These are phyloP conservation scores for Fraxinus anomala DNA, from an alignment of 257 asterid species.

Conservation along the genomic window DNA sequence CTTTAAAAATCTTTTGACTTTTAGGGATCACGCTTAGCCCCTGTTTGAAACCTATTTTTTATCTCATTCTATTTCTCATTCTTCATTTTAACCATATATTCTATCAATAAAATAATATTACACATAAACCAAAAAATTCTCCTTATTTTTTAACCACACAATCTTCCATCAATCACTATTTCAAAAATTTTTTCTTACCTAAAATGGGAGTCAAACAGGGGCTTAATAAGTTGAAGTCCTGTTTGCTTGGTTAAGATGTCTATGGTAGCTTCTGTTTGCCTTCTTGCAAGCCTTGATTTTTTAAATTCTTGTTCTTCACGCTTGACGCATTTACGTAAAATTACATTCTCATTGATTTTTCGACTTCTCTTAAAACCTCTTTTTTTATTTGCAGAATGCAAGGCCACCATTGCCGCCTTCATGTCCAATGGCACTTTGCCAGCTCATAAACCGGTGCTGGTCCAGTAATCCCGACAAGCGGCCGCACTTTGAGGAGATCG, in stretches of 20 bases:
- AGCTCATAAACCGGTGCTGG: constrained; percentile 82
- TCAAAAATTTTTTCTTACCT: too few relatives aligned
- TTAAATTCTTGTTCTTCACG: neutral
- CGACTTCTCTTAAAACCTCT: neutral
- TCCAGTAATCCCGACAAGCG: constrained; percentile 78
- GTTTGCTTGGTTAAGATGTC: neutral
- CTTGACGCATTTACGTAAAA: neutral
- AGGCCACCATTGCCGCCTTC: constrained; percentile 85
- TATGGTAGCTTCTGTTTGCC: neutral
- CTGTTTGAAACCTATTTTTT: too few relatives aligned
- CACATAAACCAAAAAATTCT: too few relatives aligned
- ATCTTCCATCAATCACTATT: too few relatives aligned
- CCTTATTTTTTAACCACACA: too few relatives aligned
- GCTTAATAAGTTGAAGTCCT: neutral
- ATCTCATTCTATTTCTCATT: too few relatives aligned
- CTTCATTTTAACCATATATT: too few relatives aligned
- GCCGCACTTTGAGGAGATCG: constrained; percentile 86
- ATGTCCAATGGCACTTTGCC: constrained; percentile 67
- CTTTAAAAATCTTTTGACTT: too few relatives aligned
- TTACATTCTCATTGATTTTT: neutral
- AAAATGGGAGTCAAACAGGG: too few relatives aligned
- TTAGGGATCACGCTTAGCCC: too few relatives aligned
- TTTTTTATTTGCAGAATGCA: constrained; percentile 55
- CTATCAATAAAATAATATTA: too few relatives aligned
- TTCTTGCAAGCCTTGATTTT: neutral